phyloP scores from a whole-genome alignment of 108 stramenopile species.

The Cyclotella cryptica region DNA sequence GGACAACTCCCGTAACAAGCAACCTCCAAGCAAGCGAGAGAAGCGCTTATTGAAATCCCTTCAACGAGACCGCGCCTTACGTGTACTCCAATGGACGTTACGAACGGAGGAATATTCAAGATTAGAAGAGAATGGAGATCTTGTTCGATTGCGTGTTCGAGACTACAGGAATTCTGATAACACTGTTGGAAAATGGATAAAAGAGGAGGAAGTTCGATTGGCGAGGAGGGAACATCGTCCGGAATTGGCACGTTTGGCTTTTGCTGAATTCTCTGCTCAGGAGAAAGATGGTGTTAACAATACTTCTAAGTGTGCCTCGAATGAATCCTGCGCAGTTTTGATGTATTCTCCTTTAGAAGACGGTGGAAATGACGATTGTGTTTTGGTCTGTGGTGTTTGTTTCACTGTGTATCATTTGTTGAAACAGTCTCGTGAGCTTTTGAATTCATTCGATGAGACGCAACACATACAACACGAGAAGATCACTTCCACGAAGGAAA shows the following conservation, averaged over 20 bases:
- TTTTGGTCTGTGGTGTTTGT: conserved; percentile 53
- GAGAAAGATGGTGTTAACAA: conserved; percentile 5
- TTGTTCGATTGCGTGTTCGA: conserved; percentile 38
- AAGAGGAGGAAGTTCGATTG: conserved; percentile 29
- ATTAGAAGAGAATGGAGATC: conserved; percentile 47
- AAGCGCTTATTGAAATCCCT: conserved; percentile 36
- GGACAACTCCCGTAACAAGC: neutral
- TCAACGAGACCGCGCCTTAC: conserved; percentile 42
- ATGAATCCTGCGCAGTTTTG: conserved; percentile 17
- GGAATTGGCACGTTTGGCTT: conserved; percentile 46
- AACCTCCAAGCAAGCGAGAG: conserved; percentile 42
- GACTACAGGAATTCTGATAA: neutral
- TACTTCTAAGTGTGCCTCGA: conserved; percentile 5
- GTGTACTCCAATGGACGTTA: conserved; percentile 44
- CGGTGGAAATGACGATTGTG: conserved; percentile 26
- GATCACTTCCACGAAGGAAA: too few relatives aligned
- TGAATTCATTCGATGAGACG: conserved; percentile 19
- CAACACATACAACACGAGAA: too few relatives aligned
- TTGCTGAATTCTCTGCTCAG: conserved; percentile 43
- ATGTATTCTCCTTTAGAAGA: conserved; percentile 12
- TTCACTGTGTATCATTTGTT: conserved; percentile 52
- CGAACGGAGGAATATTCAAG: conserved; percentile 40
- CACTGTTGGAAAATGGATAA: conserved; percentile 17
- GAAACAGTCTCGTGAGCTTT: conserved; percentile 41
- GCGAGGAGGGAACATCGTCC: conserved; percentile 55